Evolutionary conservation across 2,329 filamentous ascomycete genomes (phyloP), one percentile per base, ranked within the genome.

Genomic region (Orbilia oligospora): DNA sequence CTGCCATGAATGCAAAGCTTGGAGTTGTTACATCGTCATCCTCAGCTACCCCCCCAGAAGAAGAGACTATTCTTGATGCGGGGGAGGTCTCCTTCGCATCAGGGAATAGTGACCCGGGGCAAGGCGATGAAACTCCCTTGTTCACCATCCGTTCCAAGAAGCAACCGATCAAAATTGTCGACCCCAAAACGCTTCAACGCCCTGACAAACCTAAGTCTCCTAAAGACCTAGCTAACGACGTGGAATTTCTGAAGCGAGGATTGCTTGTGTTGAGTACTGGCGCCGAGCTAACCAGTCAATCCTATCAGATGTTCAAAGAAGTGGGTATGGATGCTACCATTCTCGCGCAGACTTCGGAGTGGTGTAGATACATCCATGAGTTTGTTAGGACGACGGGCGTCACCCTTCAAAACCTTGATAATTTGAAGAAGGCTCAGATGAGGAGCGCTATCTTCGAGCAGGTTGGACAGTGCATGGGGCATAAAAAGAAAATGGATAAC

Each of bases 181-280:
- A 77, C 49, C 73, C 73, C 1, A 67, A 44, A 27, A 77, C 73
- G 20, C 46, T 77, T 14, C 73, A 77, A 58, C 58, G 67, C 24
- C 73, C 73, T 10, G 73, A 77, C 61, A 71, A 71, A 63, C 67
- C 33, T 36, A 77, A 71, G 66, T 71, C 73, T 71, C 66, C 73
- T 22, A 71, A 77, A 64, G 73, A 77, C 61, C 66, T 77, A 53
- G 73, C 67, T 77, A 77, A 71, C n/a, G 73, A 77, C 67, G 67
- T 77, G 51, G 73, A 66, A 36, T 77, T 77, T 71, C 58, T 77
- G 67, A 77, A 71, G 53, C 67, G 73, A 33, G 73, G 73, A 9
- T 55, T 77, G 67, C 58, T 67, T 44, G 67, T 77, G 30, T 67
- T 77, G 63, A 66, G 41, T 14, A 77, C 61, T 24, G 63, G 67